Evolutionary conservation across 495 filamentous ascomycete genomes (phyloP), one percentile per base, ranked within the genome.

Genomic region (Hypoxylon perforatum): DNA sequence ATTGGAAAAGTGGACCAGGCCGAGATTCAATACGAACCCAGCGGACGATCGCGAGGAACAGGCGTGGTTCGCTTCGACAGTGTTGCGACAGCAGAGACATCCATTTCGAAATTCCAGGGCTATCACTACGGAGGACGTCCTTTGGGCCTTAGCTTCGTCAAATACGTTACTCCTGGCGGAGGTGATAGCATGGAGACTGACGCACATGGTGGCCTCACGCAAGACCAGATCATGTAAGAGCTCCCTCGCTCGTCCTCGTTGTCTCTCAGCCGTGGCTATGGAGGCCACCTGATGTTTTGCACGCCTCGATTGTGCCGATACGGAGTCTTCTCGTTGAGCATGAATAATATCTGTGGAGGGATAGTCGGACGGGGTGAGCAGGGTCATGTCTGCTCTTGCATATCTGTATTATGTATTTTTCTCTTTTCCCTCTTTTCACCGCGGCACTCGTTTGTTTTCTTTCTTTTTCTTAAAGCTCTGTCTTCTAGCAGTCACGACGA

Each of bases 1-100:
- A 98, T 99, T 74, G 95, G 94, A 45, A 97, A 97, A 78, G 95
- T 99, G 63, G 93, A 97, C 69, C 92, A 92, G 67, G 95, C 95
- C 10, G 96, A 98, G 81, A 98, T 98, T 49, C 96, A 99, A 79
- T 98, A 98, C 73, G 96, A 98, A 73, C 91, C 92, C 7, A 97
- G 96, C 73, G 94, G 95, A 46, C 92, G 95, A 67, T 98, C 96
- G 53, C 90, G 92, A 57, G 95, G 95, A 48, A 96, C 91, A 47
- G 95, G 95, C 74, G 95, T 99, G 42, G 96, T 99, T 52, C 87
- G 94, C 63, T 98, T 99, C 73, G 92, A 96, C 67, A 88, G 77
- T 41, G 77, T 86, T 9, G 89, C 94, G 10, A 94, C 91, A 70
- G 92, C 95, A 1, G 94, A 97, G 70, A 97, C 92, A 52, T 89